Percentiles rank a stretch among this genome's conserved stretches.
These are phyloP conservation scores for Pochonia chlamydosporia DNA, from an alignment of 2,329 filamentous ascomycete species.

Conservation along the genomic window DNA sequence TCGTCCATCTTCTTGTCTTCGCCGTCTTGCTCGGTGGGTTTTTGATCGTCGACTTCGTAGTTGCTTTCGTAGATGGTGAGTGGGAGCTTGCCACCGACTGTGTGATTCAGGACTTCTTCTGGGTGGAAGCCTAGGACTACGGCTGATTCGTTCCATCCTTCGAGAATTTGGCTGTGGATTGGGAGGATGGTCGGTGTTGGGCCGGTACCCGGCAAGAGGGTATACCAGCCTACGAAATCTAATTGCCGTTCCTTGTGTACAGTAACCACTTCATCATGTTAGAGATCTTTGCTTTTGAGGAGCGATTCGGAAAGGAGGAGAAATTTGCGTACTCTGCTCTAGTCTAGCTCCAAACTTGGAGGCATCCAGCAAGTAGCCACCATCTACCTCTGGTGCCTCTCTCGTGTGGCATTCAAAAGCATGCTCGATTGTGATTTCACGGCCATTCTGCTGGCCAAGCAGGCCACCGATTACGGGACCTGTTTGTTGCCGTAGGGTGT, in stretches of 20 bases:
- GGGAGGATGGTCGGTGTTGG: constrained; percentile 64
- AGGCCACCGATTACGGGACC: constrained; percentile 81
- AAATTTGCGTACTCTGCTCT: constrained; percentile 67
- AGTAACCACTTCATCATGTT: constrained; percentile 60
- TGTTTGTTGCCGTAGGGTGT: constrained; percentile 68
- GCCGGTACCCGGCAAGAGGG: constrained; percentile 65
- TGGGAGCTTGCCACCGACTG: constrained; percentile 74
- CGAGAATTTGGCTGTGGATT: constrained; percentile 72
- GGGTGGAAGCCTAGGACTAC: constrained; percentile 85
- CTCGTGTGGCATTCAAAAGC: constrained; percentile 75
- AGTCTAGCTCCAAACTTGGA: constrained; percentile 72
- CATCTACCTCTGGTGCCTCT: constrained; percentile 38
- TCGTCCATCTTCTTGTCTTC: constrained; percentile 72
- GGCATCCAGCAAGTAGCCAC: constrained; percentile 56
- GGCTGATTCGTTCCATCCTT: constrained; percentile 75
- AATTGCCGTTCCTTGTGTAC: constrained; percentile 82
- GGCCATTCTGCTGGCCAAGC: constrained; percentile 86
- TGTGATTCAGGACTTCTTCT: constrained; percentile 43
- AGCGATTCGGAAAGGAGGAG: too few species aligned
- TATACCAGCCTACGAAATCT: constrained; percentile 90
- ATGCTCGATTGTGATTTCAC: constrained; percentile 86
- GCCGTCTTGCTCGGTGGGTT: constrained; percentile 36
- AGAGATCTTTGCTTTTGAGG: too few species aligned
- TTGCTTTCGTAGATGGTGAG: constrained; percentile 86
- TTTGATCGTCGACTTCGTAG: constrained; percentile 62